A percentile compares a stretch with the other conserved stretches of the same genome.
Evolutionary conservation across 257 asterid genomes (phyloP).

Genomic region (Salvia miltiorrhiza): DNA sequence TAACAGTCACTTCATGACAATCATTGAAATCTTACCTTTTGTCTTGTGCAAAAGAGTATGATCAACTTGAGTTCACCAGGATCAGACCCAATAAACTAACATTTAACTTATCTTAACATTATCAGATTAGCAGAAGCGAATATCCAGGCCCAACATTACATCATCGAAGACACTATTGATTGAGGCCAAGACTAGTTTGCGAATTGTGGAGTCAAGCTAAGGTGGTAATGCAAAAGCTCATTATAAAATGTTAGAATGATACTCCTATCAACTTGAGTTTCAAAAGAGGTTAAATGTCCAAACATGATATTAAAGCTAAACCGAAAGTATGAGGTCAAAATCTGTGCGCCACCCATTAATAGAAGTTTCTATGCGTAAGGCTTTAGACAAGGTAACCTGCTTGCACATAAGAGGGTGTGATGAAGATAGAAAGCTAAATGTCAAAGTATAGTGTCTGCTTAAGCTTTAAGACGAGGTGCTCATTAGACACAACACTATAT

Average conservation of each 20-base stretch:
- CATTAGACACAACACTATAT: background rate
- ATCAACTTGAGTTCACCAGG: too few relatives aligned
- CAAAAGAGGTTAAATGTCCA: too few relatives aligned
- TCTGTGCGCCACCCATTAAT: background rate
- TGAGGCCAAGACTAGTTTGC: background rate
- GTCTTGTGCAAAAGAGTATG: too few relatives aligned
- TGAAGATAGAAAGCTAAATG: background rate
- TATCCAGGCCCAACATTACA: too few relatives aligned
- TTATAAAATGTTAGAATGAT: background rate
- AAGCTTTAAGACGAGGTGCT: background rate
- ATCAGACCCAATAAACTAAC: too few relatives aligned
- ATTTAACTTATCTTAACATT: too few relatives aligned
- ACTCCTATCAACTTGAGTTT: background rate
- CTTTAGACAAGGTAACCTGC: background rate
- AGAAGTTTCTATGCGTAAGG: background rate
- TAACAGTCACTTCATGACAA: too few relatives aligned
- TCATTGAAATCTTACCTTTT: too few relatives aligned
- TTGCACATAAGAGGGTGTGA: background rate
- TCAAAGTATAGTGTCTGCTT: background rate
- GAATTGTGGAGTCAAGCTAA: constrained; percentile 9
- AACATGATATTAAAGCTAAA: background rate
- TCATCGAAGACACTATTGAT: too few relatives aligned
- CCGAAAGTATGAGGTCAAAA: background rate
- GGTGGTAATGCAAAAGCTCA: background rate
- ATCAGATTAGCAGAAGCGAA: too few relatives aligned